Conservation (phyloP, 2,329 filamentous ascomycete genomes). For the Aspergillus sp. region DNA sequence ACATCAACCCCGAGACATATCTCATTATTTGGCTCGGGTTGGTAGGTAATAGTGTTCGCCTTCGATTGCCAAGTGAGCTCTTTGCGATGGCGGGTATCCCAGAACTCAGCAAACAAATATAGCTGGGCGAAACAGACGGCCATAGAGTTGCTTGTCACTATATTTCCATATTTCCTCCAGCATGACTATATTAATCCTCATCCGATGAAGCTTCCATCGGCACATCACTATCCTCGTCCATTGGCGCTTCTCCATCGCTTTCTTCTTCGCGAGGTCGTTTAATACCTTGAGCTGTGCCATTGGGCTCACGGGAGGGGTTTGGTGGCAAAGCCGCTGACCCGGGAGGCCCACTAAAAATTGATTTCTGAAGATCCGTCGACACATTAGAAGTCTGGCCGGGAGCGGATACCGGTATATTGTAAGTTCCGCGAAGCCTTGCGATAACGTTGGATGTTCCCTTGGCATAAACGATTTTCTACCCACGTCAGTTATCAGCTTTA, state of each 20-base stretch:
- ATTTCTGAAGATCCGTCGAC: slow-evolving; percentile 73
- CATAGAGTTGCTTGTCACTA: slow-evolving; percentile 2
- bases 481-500: slow-evolving; percentile 3
- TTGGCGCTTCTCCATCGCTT: slow-evolving; percentile 54
- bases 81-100: slow-evolving; percentile 28
- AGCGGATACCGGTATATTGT: slow-evolving; percentile 62
- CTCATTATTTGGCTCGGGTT: slow-evolving; percentile 87
- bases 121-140: slow-evolving; percentile 16
- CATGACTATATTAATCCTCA: slow-evolving; percentile 57
- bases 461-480: slow-evolving; percentile 84
- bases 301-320: slow-evolving; percentile 50
- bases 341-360: slow-evolving; percentile 69
- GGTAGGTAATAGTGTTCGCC: slow-evolving; percentile 74
- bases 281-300: slow-evolving; percentile 49
- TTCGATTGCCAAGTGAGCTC: slow-evolving; percentile 73
- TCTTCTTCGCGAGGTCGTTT: slow-evolving; percentile 72
- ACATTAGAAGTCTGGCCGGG: slow-evolving; percentile 57
- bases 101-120: slow-evolving; percentile 19
- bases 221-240: slow-evolving; percentile 69
- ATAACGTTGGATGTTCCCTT: slow-evolving; percentile 86
- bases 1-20: slow-evolving; percentile 62
- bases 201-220: slow-evolving; percentile 71
- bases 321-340: slow-evolving; percentile 45
- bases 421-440: slow-evolving; percentile 88
- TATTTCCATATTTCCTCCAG: slow-evolving; percentile 7